Evolutionary conservation across 345 rosid species (phyloP).

Genomic region (Eutrema japonicum): DNA sequence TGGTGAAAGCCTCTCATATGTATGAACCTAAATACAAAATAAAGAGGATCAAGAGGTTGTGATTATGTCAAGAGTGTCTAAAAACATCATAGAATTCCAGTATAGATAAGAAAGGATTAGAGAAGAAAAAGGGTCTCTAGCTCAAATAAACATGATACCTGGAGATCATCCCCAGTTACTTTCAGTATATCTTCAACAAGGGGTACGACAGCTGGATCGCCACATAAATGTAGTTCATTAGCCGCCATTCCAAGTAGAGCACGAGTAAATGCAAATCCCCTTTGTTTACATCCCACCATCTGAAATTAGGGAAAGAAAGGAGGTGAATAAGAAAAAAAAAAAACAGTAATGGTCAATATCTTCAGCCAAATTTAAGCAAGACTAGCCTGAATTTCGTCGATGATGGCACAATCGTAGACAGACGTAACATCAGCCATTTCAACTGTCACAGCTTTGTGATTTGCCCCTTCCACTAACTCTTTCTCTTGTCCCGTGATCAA

Average conservation of each 20-base stretch:
- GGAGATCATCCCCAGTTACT: slow-evolving; percentile 77
- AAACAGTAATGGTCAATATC: neutral
- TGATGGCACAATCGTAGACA: slow-evolving; percentile 74
- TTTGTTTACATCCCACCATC: slow-evolving; percentile 84
- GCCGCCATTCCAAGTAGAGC: slow-evolving; percentile 87
- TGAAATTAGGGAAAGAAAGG: slow-evolving; percentile 29
- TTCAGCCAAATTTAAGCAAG: slow-evolving; percentile 17
- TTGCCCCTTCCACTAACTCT: slow-evolving; percentile 84
- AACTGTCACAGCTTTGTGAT: slow-evolving; percentile 89
- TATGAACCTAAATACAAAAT: slow-evolving; percentile 54
- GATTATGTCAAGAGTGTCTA: slow-evolving; percentile 7
- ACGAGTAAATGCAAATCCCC: slow-evolving; percentile 93
- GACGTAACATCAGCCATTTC: slow-evolving; percentile 89
- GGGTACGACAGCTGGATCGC: slow-evolving; percentile 87
- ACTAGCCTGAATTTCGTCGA: slow-evolving; percentile 90
- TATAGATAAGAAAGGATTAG: neutral
- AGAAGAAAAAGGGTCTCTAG: neutral
- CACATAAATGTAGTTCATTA: slow-evolving; percentile 92
- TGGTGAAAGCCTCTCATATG: slow-evolving; percentile 84
- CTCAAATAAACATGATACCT: slow-evolving; percentile 52
- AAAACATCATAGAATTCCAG: neutral
- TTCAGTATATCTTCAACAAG: slow-evolving; percentile 76
- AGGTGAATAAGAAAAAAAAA: slow-evolving; percentile 22
- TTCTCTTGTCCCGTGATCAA: slow-evolving; percentile 92
- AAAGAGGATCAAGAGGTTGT: slow-evolving; percentile 15